Evolutionary conservation across 1,139 yeast species (phyloP).

Genomic region (Ogataea hybrid): DNA sequence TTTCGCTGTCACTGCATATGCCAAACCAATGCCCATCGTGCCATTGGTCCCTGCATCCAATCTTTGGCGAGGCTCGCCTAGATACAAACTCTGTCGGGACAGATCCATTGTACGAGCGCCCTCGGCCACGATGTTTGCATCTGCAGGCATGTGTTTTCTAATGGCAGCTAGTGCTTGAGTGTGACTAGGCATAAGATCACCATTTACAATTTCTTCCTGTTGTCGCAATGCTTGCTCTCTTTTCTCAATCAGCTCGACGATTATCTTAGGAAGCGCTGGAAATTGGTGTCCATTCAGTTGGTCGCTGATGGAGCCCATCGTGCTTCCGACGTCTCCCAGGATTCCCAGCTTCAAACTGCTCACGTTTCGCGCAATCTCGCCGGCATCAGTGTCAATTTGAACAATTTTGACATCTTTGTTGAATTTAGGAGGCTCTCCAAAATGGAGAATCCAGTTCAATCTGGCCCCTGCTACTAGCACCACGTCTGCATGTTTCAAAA

Average conservation of each 20-base stretch:
- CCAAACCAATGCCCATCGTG: slow-evolving; percentile 69
- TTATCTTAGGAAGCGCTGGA: slow-evolving; percentile 30
- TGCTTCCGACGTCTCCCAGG: slow-evolving; percentile 48
- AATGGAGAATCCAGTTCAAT: slow-evolving; percentile 66
- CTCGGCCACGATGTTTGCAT: slow-evolving; percentile 50
- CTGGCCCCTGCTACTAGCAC: slow-evolving; percentile 59
- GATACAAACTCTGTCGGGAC: slow-evolving; percentile 57
- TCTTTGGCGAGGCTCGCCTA: slow-evolving; percentile 50
- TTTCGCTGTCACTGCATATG: slow-evolving; percentile 63
- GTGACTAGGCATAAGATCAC: slow-evolving; percentile 34
- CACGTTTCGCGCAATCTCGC: slow-evolving; percentile 49
- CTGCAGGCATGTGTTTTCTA: slow-evolving; percentile 3
- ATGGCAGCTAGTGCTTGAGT: slow-evolving; percentile 51
- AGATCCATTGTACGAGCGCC: slow-evolving; percentile 75
- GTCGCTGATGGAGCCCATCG: slow-evolving; percentile 36
- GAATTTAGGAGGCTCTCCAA: slow-evolving; percentile 56
- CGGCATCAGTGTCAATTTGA: slow-evolving; percentile 53
- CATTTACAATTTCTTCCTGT: slow-evolving; percentile 24
- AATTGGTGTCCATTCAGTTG: slow-evolving; percentile 26
- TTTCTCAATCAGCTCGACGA: slow-evolving; percentile 30
- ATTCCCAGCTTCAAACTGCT: slow-evolving; percentile 38
- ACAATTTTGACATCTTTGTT: slow-evolving; percentile 42
- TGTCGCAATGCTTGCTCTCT: slow-evolving; percentile 37
- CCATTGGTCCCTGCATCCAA: slow-evolving; percentile 72
- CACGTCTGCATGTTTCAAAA: slow-evolving; percentile 52